Evolutionary conservation across 1,139 yeast genomes (phyloP), one percentile per base, ranked within the genome.

Genomic region (Candida sp.): DNA sequence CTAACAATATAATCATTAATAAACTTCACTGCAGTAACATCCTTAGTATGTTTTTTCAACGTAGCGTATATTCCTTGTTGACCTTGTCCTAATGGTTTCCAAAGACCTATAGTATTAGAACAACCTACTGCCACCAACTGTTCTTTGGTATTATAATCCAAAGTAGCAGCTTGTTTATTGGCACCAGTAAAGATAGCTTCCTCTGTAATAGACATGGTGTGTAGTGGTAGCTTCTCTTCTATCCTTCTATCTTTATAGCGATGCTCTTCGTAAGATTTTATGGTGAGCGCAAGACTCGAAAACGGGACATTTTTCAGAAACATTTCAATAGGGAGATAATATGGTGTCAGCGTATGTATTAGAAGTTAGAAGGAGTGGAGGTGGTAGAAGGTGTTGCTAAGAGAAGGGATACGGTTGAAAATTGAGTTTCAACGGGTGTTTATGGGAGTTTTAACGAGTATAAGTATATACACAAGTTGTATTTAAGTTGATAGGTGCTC

Each of bases 131-230:
- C 96, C 7, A 87, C 73, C 4, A 77, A 47, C 21, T 69, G 62
- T 11, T 56, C 56, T 0, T 48, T 46, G 0, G 60, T 49, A 49
- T 73, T 70, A 56, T 75, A 79, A 55, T 84, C 95, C 7, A 87
- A 78, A 4, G 80, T 83, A 52, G 77, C 80, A 8, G 86, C 75
- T 54, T 86, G 91, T 50, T 80, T 78, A 58, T 89, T 89, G 29
- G 91, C 95, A 5, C 97, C 97, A 12, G 83, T 72, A 52, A 88
- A 83, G 6, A 84, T 70, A 36, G 86, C 87, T 45, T 82, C 86
- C 44, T 68, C 70, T 3, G 21, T 36, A 21, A 15, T 15, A 15
- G 19, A 15, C 19, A 15, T 15, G 19, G 19, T 15, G 19, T 15
- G n/a, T 15, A 15, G 19, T 15, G 19, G 19, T 15, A 15, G 19